Percentiles rank a stretch among this genome's conserved stretches.
phyloP scores from a whole-genome alignment of 805 yeast genomes.

The Sporopachydermia quercuum region DNA sequence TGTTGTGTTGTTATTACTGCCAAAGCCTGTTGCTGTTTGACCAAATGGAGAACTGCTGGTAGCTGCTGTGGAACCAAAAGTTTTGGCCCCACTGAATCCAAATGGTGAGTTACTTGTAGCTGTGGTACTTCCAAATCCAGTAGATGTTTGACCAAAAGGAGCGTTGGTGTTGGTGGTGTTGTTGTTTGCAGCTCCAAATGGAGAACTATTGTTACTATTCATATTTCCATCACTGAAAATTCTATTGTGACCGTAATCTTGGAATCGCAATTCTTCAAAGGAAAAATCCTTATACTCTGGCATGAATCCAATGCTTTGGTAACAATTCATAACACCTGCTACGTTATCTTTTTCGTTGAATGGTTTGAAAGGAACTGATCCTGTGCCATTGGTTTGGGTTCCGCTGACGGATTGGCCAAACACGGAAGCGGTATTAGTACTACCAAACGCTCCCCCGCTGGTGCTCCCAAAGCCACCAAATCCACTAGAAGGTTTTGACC shows the following conservation, averaged over 20 bases:
- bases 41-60: slow-evolving; percentile 19
- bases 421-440: slow-evolving; percentile 11
- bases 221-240: slow-evolving; percentile 34
- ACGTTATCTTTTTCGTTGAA: slow-evolving; percentile 55
- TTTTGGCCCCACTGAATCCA: slow-evolving; percentile 11
- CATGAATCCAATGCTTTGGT: slow-evolving; percentile 73
- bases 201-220: slow-evolving; percentile 6
- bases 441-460: slow-evolving; percentile 24
- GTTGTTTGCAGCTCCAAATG: slow-evolving; percentile 12
- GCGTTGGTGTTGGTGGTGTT: slow-evolving; percentile 8
- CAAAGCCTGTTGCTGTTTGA: slow-evolving; percentile 12
- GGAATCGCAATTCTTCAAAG: slow-evolving; percentile 75
- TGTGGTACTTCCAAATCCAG: slow-evolving; percentile 12
- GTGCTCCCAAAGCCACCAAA: slow-evolving; percentile 12
- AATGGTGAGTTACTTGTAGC: not conserved
- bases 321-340: slow-evolving; percentile 27
- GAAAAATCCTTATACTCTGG: slow-evolving; percentile 77
- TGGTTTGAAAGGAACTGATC: slow-evolving; percentile 53
- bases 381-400: slow-evolving; percentile 37
- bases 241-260: slow-evolving; percentile 71
- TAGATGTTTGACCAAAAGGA: slow-evolving; percentile 18
- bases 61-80: slow-evolving; percentile 16
- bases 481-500: slow-evolving; percentile 7
- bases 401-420: slow-evolving; percentile 14
- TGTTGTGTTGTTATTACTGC: slow-evolving; percentile 11